These are phyloP conservation scores for Pinus albicaulis DNA, from an alignment of 75 land plant species.

Conservation along the genomic window DNA sequence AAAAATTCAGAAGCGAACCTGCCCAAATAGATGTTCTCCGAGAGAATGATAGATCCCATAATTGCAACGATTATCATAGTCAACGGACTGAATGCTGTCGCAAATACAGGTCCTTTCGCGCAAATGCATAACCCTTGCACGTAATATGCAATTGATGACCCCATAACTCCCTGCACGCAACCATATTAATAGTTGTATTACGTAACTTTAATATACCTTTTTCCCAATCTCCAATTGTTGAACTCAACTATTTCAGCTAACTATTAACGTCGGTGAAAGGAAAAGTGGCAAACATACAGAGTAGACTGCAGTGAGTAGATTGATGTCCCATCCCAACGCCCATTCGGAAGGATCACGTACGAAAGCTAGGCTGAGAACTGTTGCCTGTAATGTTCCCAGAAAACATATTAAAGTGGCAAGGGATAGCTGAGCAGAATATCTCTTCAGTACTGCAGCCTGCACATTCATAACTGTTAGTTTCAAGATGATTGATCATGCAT, in stretches of 20 bases:
- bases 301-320: conserved; percentile 43
- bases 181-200: not conserved
- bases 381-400: conserved; percentile 31
- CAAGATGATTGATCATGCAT: not conserved
- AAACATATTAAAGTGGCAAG: conserved; percentile 40
- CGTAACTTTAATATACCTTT: not conserved
- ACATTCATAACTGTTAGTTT: not conserved
- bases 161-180: conserved; percentile 48
- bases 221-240: too few relatives aligned
- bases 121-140: conserved; percentile 61
- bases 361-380: conserved; percentile 22
- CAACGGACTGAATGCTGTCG: conserved; percentile 64
- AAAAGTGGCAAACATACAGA: conserved; percentile 18
- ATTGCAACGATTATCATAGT: conserved; percentile 71
- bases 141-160: conserved; percentile 61
- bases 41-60: conserved; percentile 61
- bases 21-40: conserved; percentile 57
- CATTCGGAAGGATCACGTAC: conserved; percentile 23
- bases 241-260: too few relatives aligned
- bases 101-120: conserved; percentile 64
- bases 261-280: not conserved
- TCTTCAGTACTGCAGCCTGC: conserved; percentile 29
- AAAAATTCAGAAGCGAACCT: conserved; percentile 28
- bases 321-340: conserved; percentile 28
- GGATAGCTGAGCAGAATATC: conserved; percentile 34